Base-by-base conservation (phyloP, 2,329 filamentous ascomycete species). In the Pseudocercospora cruenta region DNA sequence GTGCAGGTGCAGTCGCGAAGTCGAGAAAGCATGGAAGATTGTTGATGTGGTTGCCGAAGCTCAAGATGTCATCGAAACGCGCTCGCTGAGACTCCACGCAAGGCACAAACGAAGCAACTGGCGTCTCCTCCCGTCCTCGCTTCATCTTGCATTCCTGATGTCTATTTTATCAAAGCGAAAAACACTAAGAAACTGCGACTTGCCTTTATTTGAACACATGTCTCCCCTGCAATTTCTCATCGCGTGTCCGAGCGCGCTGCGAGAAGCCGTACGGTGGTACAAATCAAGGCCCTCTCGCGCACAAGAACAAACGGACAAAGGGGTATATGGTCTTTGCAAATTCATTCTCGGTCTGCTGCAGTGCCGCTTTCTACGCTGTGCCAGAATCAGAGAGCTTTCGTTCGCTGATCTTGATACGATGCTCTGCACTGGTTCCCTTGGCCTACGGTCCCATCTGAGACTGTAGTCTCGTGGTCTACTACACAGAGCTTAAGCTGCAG, bases 71-170 rank as follows among this genome's bases (percentile, higher is more conserved):
- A 24, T 59, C 21, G 16, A 21, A 19, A 19, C 33, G 22, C 33
- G 39, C 28, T 43, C 57, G 36, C 24, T n/a, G 51, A 55, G 24
- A 14, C 26, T 21, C 39, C 36, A 53, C 22, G 62, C 62, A 58
- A 63, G 62, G 62, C 36, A 43, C 62, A 63, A 59, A 63, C 28
- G 47, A 54, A 61, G 55, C 22, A 58, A 33, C 24, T 21, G 24
- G 26, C 51, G 5, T 26, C 55, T 28, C 55, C 51, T n/a, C 51
- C 19, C 22, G 51, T 55, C 31, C 39, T 62, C 54, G 39, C 64
- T 53, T 63, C 64, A 59, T 33, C 60, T 26, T 28, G 8, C 64
- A 63, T 66, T 66, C 64, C 64, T 59, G 12, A 39, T 51, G 12
- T 36, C 39, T 22, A 21, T 21, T 22, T 24, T 21, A n/a, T 26